Percentiles rank a stretch among this genome's conserved stretches.
Conservation (phyloP, 768 basidiomycete genomes). For the Suillus bovinus region DNA sequence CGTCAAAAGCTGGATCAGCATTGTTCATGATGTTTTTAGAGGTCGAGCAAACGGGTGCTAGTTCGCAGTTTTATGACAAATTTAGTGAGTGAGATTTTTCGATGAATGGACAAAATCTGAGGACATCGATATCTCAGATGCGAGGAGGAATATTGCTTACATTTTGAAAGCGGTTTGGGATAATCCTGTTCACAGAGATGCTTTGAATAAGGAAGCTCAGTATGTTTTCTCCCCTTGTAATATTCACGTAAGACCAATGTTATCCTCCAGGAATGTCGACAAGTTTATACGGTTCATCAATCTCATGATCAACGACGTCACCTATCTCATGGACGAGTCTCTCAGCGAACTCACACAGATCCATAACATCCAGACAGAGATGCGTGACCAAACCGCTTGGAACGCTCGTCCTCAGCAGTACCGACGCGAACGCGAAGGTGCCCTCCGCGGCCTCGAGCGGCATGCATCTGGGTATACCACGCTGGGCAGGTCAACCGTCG, state of each 20-base stretch:
- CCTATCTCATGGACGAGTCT: slow-evolving; percentile 97
- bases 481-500: slow-evolving; percentile 86
- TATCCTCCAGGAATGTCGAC: slow-evolving; percentile 67
- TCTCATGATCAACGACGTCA: slow-evolving; percentile 98
- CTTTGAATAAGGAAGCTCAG: slow-evolving; percentile 79
- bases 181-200: slow-evolving; percentile 85
- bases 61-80: slow-evolving; percentile 99
- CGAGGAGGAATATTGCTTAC: slow-evolving; percentile 81
- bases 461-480: slow-evolving; percentile 86
- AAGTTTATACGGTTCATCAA: slow-evolving; percentile 96
- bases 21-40: slow-evolving; percentile 47
- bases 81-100: slow-evolving; percentile 63
- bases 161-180: slow-evolving; percentile 91
- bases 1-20: not conserved
- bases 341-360: slow-evolving; percentile 88
- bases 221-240: slow-evolving; percentile 34
- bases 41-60: slow-evolving; percentile 96
- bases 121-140: slow-evolving; percentile 40
- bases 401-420: slow-evolving; percentile 62
- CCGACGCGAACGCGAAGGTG: slow-evolving; percentile 80
- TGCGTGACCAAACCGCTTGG: slow-evolving; percentile 77
- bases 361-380: slow-evolving; percentile 80
- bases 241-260: slow-evolving; percentile 6
- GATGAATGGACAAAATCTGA: slow-evolving; percentile 9
- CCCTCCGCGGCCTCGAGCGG: slow-evolving; percentile 78